Conservation (phyloP, 352 stramenopile genomes). For the Phytophthora ohioensis region DNA sequence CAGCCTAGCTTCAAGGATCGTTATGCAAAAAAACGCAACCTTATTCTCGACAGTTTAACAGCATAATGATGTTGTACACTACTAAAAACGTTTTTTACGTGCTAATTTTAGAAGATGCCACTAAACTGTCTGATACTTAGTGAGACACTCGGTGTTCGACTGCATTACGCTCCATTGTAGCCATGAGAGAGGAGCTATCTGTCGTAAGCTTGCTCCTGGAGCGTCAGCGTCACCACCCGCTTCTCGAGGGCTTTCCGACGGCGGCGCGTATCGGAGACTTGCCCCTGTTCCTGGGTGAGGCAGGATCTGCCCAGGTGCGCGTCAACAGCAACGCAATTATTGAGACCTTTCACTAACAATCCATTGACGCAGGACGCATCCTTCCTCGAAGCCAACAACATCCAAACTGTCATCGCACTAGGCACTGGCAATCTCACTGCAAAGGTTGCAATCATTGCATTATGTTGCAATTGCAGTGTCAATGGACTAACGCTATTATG, state of each 20-base stretch:
- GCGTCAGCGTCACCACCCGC: conserved; percentile 58
- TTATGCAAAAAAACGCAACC: conserved; percentile 32
- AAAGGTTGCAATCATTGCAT: conserved; percentile 38
- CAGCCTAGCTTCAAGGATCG: conserved; percentile 24
- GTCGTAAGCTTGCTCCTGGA: conserved; percentile 46
- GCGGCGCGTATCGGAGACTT: conserved; percentile 57
- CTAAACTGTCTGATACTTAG: neutral
- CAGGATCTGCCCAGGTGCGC: conserved; percentile 55
- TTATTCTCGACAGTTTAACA: conserved; percentile 3
- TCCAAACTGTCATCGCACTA: conserved; percentile 65
- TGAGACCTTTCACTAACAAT: conserved; percentile 7
- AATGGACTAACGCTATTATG: neutral
- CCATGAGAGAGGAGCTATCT: conserved; percentile 20
- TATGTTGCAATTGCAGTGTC: neutral
- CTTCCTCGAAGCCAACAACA: conserved; percentile 54
- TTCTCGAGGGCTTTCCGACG: conserved; percentile 50
- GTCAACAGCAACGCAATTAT: neutral
- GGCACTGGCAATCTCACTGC: conserved; percentile 63
- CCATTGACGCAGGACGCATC: conserved; percentile 39
- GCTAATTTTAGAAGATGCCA: neutral
- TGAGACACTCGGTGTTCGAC: conserved; percentile 1
- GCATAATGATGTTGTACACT: neutral
- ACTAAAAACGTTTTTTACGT: neutral
- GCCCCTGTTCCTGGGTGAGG: conserved; percentile 68
- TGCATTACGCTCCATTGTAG: conserved; percentile 5